phyloP scores from a whole-genome alignment of 1,284 basidiomycete species.

The Ganoderma boninense region DNA sequence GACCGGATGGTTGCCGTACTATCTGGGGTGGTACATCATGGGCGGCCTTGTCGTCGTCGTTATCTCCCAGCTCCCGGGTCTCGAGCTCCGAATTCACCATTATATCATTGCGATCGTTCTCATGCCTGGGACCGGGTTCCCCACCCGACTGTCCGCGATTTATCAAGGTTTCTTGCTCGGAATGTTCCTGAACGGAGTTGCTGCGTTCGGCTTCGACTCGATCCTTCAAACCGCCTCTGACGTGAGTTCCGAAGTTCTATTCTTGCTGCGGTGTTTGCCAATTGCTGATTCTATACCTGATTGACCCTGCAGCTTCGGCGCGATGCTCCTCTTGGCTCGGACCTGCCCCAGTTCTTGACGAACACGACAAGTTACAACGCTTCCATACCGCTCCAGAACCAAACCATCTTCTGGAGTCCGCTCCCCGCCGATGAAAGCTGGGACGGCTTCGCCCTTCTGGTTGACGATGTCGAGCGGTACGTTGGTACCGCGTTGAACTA shows the following conservation, averaged over 20 bases:
- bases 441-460: conserved; percentile 81
- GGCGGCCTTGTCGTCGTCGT: conserved; percentile 76
- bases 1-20: conserved; percentile 83
- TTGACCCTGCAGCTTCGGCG: conserved; percentile 61
- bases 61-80: conserved; percentile 73
- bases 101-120: conserved; percentile 82
- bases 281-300: conserved; percentile 19
- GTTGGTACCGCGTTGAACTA: conserved; percentile 71
- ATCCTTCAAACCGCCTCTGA: conserved; percentile 82
- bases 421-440: conserved; percentile 63
- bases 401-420: conserved; percentile 69
- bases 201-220: conserved; percentile 82
- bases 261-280: conserved; percentile 14
- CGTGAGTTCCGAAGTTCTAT: conserved; percentile 49
- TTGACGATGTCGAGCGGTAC: conserved; percentile 88
- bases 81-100: conserved; percentile 75
- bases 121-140: conserved; percentile 83
- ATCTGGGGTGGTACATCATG: conserved; percentile 72
- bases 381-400: conserved; percentile 61
- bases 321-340: conserved; percentile 77
- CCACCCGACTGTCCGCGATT: conserved; percentile 80
- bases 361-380: conserved; percentile 72
- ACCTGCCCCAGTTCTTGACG: conserved; percentile 77
- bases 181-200: conserved; percentile 81
- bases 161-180: conserved; percentile 86